phyloP scores from a whole-genome alignment of 1,139 yeast genomes.

The Blastobotrys capitulatus region DNA sequence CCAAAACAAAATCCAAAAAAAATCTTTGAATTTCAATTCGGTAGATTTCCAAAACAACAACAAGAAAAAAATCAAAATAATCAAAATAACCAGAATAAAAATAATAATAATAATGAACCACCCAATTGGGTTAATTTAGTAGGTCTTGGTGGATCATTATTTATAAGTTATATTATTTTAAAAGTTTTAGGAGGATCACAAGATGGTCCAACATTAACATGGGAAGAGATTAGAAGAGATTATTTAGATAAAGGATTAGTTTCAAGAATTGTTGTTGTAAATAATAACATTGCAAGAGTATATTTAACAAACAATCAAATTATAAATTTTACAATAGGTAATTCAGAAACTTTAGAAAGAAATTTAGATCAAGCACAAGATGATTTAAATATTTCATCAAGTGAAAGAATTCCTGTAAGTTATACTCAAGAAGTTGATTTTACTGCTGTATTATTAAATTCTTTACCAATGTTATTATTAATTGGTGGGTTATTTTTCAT shows the following conservation, averaged over 20 bases:
- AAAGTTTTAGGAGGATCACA: conserved; percentile 7
- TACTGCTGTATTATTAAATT: conserved; percentile 54
- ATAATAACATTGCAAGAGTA: conserved; percentile 66
- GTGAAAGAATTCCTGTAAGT: conserved; percentile 73
- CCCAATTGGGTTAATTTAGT: conserved; percentile 12
- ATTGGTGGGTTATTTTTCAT: conserved; percentile 82
- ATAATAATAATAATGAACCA: conserved; percentile 1
- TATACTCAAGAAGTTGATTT: conserved; percentile 58
- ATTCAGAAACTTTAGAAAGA: conserved; percentile 81
- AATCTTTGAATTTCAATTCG: conserved; percentile 12
- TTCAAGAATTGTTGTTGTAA: conserved; percentile 66
- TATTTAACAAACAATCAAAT: conserved; percentile 26
- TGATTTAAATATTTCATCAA: conserved; percentile 56
- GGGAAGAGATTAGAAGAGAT: conserved; percentile 83
- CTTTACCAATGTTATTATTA: conserved; percentile 76
- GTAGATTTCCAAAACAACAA: conserved; percentile 6
- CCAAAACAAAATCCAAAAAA: conserved; percentile 10
- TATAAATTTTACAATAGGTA: conserved; percentile 70
- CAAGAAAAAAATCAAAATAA: background rate
- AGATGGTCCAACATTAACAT: conserved; percentile 44
- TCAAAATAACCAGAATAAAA: background rate
- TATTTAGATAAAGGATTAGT: conserved; percentile 84
- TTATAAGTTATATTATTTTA: conserved; percentile 8
- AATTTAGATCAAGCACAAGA: conserved; percentile 75
- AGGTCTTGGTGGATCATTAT: conserved; percentile 10